phyloP scores from a whole-genome alignment of 768 basidiomycete species.

The Hypholoma sublateritium region DNA sequence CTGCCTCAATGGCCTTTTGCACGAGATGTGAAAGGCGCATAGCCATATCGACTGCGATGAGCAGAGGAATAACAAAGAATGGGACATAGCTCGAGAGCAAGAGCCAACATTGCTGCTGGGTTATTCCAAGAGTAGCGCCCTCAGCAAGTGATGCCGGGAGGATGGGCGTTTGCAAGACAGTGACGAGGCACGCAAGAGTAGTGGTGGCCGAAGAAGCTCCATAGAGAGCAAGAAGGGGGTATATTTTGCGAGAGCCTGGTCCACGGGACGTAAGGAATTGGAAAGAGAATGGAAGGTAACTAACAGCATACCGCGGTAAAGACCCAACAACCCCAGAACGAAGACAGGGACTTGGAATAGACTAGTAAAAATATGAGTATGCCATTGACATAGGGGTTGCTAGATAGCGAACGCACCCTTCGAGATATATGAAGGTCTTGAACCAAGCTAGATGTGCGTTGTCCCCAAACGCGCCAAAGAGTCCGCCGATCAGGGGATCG shows the following conservation, averaged over 20 bases:
- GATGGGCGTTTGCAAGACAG: slow-evolving; percentile 52
- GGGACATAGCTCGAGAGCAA: slow-evolving; percentile 74
- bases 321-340: slow-evolving; percentile 59
- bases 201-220: slow-evolving; percentile 80
- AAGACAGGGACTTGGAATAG: slow-evolving; percentile 79
- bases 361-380: slow-evolving; percentile 27
- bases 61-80: slow-evolving; percentile 69
- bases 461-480: slow-evolving; percentile 40
- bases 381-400: neutral
- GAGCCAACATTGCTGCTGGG: slow-evolving; percentile 49
- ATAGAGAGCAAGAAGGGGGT: slow-evolving; percentile 68
- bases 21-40: slow-evolving; percentile 35
- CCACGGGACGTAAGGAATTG: neutral
- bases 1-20: slow-evolving; percentile 22
- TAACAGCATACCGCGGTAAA: slow-evolving; percentile 51
- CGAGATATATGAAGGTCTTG: slow-evolving; percentile 60
- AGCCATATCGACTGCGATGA: slow-evolving; percentile 76
- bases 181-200: slow-evolving; percentile 66
- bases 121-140: slow-evolving; percentile 36
- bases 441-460: slow-evolving; percentile 54
- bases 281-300: neutral
- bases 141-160: slow-evolving; percentile 22
- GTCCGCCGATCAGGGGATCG: slow-evolving; percentile 66
- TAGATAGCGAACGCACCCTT: slow-evolving; percentile 45
- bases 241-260: slow-evolving; percentile 51